Evolutionary conservation across 768 basidiomycete species (phyloP).

Genomic region (Suillus weaverae): DNA sequence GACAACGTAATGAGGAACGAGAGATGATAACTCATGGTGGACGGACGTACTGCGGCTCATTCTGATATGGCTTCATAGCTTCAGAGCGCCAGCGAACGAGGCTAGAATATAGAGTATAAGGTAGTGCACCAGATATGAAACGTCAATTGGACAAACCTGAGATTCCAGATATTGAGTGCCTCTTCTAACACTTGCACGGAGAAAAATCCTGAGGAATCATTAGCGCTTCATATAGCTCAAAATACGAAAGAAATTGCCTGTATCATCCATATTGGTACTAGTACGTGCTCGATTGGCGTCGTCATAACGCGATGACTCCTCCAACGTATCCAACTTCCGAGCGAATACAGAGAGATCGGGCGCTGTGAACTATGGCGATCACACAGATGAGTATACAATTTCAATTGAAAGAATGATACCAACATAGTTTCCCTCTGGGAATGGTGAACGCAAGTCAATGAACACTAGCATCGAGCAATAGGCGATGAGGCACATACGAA

Average conservation of each 20-base stretch:
- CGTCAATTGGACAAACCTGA: constrained; percentile 52
- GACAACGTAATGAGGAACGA: constrained; percentile 11
- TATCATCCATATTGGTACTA: constrained; percentile 90
- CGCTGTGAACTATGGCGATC: constrained; percentile 61
- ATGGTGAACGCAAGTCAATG: constrained; percentile 17
- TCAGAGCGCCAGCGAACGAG: constrained; percentile 85
- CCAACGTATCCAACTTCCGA: constrained; percentile 62
- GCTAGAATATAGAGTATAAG: constrained; percentile 38
- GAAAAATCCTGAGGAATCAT: constrained; percentile 67
- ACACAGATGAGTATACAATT: constrained; percentile 13
- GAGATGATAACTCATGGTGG: constrained; percentile 6
- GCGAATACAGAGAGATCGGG: constrained; percentile 80
- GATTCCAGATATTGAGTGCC: constrained; percentile 81
- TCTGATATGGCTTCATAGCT: constrained; percentile 74
- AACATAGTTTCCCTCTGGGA: constrained; percentile 50
- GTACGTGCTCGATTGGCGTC: constrained; percentile 41
- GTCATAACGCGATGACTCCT: constrained; percentile 50
- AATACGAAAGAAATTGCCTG: constrained; percentile 45
- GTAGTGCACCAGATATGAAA: constrained; percentile 3
- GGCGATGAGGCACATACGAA: constrained; percentile 48
- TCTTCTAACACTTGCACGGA: constrained; percentile 87
- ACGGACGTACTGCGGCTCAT: constrained; percentile 69
- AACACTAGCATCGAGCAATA: constrained; percentile 34
- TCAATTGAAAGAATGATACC: constrained; percentile 22
- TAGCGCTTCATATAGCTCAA: not conserved